phyloP scores from a whole-genome alignment of 129 eudicot genomes.

The Flaveria robusta region DNA sequence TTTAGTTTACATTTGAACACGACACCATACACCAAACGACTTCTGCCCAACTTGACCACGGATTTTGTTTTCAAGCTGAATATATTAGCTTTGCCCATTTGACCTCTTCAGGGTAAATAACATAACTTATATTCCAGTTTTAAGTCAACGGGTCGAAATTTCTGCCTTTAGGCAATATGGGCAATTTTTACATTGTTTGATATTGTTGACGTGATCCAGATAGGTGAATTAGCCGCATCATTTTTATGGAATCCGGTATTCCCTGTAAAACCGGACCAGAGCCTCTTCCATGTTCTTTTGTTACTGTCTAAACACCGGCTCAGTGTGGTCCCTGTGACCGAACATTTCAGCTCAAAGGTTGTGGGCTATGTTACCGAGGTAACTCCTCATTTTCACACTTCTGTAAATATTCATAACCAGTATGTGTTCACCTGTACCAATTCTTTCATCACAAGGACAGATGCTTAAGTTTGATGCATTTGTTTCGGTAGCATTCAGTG shows the following conservation, averaged over 20 bases:
- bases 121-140: background rate
- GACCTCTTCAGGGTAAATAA: background rate
- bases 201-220: conserved; percentile 36
- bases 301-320: conserved; percentile 45
- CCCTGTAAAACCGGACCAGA: conserved; percentile 44
- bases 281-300: conserved; percentile 49
- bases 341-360: conserved; percentile 36
- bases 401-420: background rate
- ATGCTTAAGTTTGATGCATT: conserved; percentile 3
- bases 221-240: conserved; percentile 53
- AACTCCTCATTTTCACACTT: conserved; percentile 6
- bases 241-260: conserved; percentile 60
- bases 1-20: background rate
- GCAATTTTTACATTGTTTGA: conserved; percentile 4
- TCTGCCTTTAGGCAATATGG: background rate
- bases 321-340: conserved; percentile 43
- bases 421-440: background rate
- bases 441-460: background rate
- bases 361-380: conserved; percentile 49
- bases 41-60: too few species aligned
- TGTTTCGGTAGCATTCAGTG: conserved; percentile 37
- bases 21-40: background rate
- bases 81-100: background rate
- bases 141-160: background rate
- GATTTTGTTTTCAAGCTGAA: background rate